phyloP scores from a whole-genome alignment of 768 basidiomycete genomes.

The Hericium coralloides region DNA sequence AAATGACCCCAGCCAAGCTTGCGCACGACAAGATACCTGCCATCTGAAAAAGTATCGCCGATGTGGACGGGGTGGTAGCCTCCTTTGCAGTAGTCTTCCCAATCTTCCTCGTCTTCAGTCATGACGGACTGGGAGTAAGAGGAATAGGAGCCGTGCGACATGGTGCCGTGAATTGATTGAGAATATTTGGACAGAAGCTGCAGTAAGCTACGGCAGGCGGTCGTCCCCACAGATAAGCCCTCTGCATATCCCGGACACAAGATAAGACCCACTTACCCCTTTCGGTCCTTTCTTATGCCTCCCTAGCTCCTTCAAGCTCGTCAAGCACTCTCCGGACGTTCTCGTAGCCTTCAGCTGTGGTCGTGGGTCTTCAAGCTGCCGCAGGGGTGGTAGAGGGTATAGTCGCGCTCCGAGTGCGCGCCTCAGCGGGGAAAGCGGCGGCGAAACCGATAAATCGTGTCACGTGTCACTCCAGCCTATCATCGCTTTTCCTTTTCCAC shows the following conservation, averaged over 20 bases:
- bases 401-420: background rate
- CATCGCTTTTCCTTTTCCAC: background rate
- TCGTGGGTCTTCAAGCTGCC: background rate
- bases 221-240: conserved; percentile 1
- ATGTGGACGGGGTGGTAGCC: conserved; percentile 93
- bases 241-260: background rate
- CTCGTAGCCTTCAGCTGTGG: background rate
- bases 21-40: conserved; percentile 81
- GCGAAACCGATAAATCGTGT: background rate
- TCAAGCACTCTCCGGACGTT: background rate
- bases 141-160: conserved; percentile 71
- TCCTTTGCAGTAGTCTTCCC: conserved; percentile 70
- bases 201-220: background rate
- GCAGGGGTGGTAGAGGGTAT: background rate
- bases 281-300: background rate
- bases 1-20: conserved; percentile 97
- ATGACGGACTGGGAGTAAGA: conserved; percentile 69
- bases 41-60: conserved; percentile 83
- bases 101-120: conserved; percentile 90
- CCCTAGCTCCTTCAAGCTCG: background rate
- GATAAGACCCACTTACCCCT: conserved; percentile 4
- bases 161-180: conserved; percentile 18
- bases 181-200: background rate
- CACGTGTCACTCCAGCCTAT: background rate
- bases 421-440: background rate